Evolutionary conservation across 2,329 filamentous ascomycete species (phyloP).

Genomic region (Diaporthe velutina): DNA sequence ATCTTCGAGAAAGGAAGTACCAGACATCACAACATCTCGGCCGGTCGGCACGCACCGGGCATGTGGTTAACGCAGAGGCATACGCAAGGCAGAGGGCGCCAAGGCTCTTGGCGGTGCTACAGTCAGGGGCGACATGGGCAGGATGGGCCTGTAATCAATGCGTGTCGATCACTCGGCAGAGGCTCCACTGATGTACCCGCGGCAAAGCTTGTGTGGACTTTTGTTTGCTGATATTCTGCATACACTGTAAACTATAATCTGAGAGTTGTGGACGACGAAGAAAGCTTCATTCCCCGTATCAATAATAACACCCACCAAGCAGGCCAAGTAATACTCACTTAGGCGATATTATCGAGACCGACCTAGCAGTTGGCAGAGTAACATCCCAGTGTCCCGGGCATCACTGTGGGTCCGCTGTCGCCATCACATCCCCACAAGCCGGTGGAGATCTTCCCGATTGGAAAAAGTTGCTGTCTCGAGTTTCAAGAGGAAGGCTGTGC

Average conservation of each 20-base stretch:
- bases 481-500: conserved; percentile 13
- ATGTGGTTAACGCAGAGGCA: conserved; percentile 12
- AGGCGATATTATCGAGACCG: neutral
- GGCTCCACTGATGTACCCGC: conserved; percentile 19
- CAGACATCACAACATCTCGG: neutral
- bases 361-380: neutral
- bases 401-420: conserved; percentile 1
- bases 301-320: neutral
- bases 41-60: neutral
- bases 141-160: conserved; percentile 27
- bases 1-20: neutral
- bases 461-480: conserved; percentile 2
- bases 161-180: conserved; percentile 22
- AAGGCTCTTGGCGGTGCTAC: conserved; percentile 25
- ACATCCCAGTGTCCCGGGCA: too few species aligned
- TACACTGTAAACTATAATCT: neutral
- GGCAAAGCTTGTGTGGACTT: conserved; percentile 3
- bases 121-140: conserved; percentile 20
- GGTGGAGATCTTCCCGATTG: conserved; percentile 20
- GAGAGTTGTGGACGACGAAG: neutral
- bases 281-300: neutral
- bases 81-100: conserved; percentile 4
- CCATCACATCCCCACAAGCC: conserved; percentile 10
- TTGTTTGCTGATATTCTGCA: neutral
- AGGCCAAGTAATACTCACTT: neutral